Evolutionary conservation across 768 basidiomycete genomes (phyloP).

Genomic region (Scleroderma bovista): DNA sequence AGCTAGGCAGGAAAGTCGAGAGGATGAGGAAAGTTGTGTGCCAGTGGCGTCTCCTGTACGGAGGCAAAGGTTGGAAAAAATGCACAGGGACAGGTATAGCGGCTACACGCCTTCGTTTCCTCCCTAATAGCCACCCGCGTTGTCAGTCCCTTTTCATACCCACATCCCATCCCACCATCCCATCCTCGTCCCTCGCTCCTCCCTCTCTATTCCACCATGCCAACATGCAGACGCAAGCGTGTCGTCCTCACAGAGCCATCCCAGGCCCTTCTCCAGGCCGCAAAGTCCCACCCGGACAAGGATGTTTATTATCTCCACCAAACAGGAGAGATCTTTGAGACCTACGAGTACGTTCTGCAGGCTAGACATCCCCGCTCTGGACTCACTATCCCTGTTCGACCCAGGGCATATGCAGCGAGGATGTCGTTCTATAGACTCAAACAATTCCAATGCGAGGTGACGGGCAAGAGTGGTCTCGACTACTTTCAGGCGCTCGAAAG

Average conservation of each 20-base stretch:
- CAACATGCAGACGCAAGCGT: conserved; percentile 85
- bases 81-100: conserved; percentile 28
- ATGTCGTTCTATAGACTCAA: conserved; percentile 93
- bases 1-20: conserved; percentile 2
- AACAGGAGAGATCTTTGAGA: conserved; percentile 96
- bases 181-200: conserved; percentile 39
- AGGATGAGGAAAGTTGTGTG: conserved; percentile 5
- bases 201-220: conserved; percentile 53
- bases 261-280: conserved; percentile 58
- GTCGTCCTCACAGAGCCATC: conserved; percentile 84
- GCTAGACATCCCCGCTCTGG: conserved; percentile 22
- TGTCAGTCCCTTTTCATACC: conserved; percentile 53
- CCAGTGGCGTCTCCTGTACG: conserved; percentile 21
- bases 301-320: conserved; percentile 89
- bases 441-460: conserved; percentile 96
- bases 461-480: conserved; percentile 88
- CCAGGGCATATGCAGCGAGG: conserved; percentile 77
- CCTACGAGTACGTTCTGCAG: conserved; percentile 75
- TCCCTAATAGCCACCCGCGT: conserved; percentile 52
- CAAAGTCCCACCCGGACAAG: conserved; percentile 56
- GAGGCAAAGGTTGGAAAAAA: conserved; percentile 20
- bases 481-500: conserved; percentile 93
- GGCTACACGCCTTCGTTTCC: conserved; percentile 44
- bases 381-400: conserved; percentile 8
- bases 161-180: conserved; percentile 47